phyloP scores from a whole-genome alignment of 225 moss, liverwort and hornwort genomes.

The Straminergon stramineum region DNA sequence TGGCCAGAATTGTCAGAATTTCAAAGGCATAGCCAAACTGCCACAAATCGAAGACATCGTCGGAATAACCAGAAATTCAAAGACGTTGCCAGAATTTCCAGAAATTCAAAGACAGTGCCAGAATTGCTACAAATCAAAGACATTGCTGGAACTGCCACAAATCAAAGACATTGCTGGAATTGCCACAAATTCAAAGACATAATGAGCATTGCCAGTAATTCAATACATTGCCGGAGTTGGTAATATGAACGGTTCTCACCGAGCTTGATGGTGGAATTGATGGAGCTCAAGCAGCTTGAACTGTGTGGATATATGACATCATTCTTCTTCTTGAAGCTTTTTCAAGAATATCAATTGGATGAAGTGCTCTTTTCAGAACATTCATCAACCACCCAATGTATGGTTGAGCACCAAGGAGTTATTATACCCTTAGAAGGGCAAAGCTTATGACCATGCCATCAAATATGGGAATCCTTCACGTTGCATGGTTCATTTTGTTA shows the following conservation, averaged over 20 bases:
- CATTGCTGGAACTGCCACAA: background rate
- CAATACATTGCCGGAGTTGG: background rate
- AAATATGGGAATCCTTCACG: accelerated
- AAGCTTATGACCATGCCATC: background rate
- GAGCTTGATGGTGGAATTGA: background rate
- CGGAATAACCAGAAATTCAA: background rate
- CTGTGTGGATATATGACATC: background rate
- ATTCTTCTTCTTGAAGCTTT: background rate
- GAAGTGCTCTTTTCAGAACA: background rate
- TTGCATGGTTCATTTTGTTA: background rate
- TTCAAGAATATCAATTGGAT: background rate
- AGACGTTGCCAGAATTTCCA: background rate
- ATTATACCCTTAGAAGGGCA: background rate
- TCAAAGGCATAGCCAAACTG: background rate
- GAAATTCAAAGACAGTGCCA: background rate
- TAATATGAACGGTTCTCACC: background rate
- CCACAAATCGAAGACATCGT: background rate
- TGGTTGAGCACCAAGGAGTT: too few relatives aligned
- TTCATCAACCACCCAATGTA: background rate
- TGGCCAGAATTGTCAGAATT: background rate
- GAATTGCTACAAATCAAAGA: background rate
- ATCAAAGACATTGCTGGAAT: background rate
- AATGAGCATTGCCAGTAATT: background rate
- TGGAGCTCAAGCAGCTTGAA: background rate
- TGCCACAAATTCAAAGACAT: background rate